Evolutionary conservation across 306 rosid species (phyloP), one percentile per base, ranked within the genome.

Genomic region (Glycine tomentella): DNA sequence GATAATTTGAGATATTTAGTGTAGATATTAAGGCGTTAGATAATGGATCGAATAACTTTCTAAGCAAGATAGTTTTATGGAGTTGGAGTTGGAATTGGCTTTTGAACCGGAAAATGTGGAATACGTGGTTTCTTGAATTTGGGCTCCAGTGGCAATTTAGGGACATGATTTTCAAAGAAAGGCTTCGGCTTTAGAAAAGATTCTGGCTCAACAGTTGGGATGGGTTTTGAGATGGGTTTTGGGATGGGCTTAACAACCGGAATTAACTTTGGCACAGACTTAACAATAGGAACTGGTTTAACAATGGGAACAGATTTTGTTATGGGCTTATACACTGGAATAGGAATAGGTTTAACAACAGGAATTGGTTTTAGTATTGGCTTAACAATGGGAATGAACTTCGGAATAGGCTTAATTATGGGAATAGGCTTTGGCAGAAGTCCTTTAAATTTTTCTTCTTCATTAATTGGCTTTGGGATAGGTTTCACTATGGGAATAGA

Each of bases 61-160:
- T n/a, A 2, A 6, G 17, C 20, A n/a, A 53, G n/a, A 9, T 59
- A 25, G 9, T 14, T 56, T 56, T 46, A 73, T 52, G 74, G 74
- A 52, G 20, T 4, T 63, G 59, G 75, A 36, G 5, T 36, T 36
- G 40, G 2, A 65, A 64, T 42, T 74, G 84, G 79, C 38, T 63
- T 72, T 33, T 31, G 53, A 66, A 82, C 59, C 4, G 81, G 85
- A 7, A 63, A 52, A 14, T 73, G 52, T 13, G 79, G 72, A 7
- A 62, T 7, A 42, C 44, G 8, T 75, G 64, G 81, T 58, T 75
- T 66, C 69, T 66, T 33, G 40, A 75, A 55, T 15, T 31, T 6
- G 63, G 84, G 84, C 10, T 52, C 20, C 34, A 34, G 4, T 53
- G 80, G 84, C 15, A 69, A n/a, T 46, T 79, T 45, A 57, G 62